Base-by-base conservation (phyloP, 148 eudicot species). In the Linanthus parryae region DNA sequence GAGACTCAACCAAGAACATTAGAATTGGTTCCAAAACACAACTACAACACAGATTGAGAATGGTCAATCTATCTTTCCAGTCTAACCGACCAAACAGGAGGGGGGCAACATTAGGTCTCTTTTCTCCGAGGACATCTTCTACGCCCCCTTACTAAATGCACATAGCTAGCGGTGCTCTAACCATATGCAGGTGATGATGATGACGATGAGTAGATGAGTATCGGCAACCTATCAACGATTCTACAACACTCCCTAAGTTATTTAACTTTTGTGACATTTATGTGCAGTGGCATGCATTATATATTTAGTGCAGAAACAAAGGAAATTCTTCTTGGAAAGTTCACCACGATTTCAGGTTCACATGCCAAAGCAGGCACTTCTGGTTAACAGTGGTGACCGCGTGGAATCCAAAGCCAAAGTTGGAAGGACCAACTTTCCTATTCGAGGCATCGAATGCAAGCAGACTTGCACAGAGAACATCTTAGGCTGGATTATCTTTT, bases 331-430 rank as follows among this genome's bases (percentile, higher is more conserved):
- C 57, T 25, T 38, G 43, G 54, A 43, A 30, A 62, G 59, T 67
- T 70, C 76, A 63, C 80, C 80, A 64, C 31, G 48, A 31, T 29
- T 61, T 49, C 70, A 58, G 77, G 62, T 56, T 74, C 71, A 66
- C 45, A 53, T 52, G 58, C 66, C 57, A 28, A 73, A 73, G 61
- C 53, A 47, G 45, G 59, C 57, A 58, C 42, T 66, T 43, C 63
- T 44, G 48, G 58, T 44, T 15, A 73, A 56, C 19, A 67, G 45
- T 21, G 59, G 21, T 7, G 70, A 40, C 58, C 45, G 56, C 52
- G 55, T 60, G 62, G 51, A 61, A 59, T 64, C 62, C 56, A 63
- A 45, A 63, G 31, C 46, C 38, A 61, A 38, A 63, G 57, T 33
- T 52, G 54, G 67, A 56, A 28, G 59, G 34, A 67, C 54, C 23